These are phyloP conservation scores for Rauvolfia tetraphylla DNA, from an alignment of 257 asterid species.

Conservation along the genomic window DNA sequence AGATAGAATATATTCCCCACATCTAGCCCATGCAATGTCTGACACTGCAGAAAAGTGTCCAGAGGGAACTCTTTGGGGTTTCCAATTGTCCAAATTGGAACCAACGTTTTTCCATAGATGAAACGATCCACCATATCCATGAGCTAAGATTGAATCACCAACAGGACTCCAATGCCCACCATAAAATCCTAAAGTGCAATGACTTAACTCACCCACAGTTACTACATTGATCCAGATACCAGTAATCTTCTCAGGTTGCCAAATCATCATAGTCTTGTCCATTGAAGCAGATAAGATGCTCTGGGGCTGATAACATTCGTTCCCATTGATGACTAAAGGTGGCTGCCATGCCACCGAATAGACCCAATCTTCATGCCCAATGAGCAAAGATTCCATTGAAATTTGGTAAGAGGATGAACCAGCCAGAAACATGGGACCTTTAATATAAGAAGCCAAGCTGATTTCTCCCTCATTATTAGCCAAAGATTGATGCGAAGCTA, in stretches of 20 bases:
- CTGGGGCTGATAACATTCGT: conserved; percentile 68
- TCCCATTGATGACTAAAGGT: conserved; percentile 43
- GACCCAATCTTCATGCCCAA: conserved; percentile 99
- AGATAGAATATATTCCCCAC: conserved; percentile 72
- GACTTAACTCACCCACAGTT: conserved; percentile 93
- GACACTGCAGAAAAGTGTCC: conserved; percentile 94
- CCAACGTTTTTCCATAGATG: conserved; percentile 88
- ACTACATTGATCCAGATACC: conserved; percentile 98
- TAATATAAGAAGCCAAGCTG: conserved; percentile 74
- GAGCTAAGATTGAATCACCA: conserved; percentile 74
- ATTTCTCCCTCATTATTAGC: conserved; percentile 43
- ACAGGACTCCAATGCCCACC: conserved; percentile 94
- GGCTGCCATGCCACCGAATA: conserved; percentile 98
- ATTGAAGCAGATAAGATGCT: conserved; percentile 91
- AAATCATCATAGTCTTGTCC: conserved; percentile 99
- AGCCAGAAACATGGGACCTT: conserved; percentile 76
- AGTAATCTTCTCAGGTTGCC: conserved; percentile 93
- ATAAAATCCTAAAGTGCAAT: conserved; percentile 90
- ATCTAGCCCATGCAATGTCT: conserved; percentile 80
- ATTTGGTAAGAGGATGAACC: conserved; percentile 67
- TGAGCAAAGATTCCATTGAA: conserved; percentile 85
- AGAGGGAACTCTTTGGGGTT: conserved; percentile 94
- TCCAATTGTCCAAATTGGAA: conserved; percentile 72
- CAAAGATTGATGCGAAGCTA: conserved; percentile 41
- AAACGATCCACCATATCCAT: conserved; percentile 97